Conservation (phyloP, 495 filamentous ascomycete genomes). For the Penicillium bovifimosum region DNA sequence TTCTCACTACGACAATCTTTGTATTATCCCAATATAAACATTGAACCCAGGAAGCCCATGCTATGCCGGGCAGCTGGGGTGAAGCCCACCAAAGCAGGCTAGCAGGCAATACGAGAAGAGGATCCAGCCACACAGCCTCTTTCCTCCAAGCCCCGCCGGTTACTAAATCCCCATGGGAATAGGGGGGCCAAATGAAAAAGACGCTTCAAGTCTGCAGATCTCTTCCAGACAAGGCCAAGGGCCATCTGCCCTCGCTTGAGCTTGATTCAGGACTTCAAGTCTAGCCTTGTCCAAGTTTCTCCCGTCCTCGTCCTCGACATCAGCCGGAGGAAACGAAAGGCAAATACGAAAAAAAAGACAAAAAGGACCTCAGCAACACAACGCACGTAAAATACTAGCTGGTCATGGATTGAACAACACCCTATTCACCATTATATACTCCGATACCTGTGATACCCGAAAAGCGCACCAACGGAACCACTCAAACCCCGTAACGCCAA, state of each 20-base stretch:
- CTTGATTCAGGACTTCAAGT: neutral
- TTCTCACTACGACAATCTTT: neutral
- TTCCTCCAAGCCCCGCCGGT: neutral
- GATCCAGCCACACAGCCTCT: conserved; percentile 12
- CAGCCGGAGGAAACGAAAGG: neutral
- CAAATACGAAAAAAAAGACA: neutral
- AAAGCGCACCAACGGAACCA: no score
- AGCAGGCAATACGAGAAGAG: conserved; percentile 17
- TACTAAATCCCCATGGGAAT: neutral
- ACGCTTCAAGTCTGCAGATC: conserved; percentile 11
- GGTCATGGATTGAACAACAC: conserved; percentile 7
- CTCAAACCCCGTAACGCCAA: neutral
- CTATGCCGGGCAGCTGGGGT: neutral
- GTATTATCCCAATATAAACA: neutral
- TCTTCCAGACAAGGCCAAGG: conserved; percentile 6
- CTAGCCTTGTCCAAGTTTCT: neutral
- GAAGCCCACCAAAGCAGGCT: neutral
- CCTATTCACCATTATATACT: neutral
- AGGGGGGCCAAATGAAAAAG: neutral
- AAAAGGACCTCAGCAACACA: neutral
- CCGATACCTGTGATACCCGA: neutral
- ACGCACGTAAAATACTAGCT: neutral
- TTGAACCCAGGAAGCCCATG: neutral
- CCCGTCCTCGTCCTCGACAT: neutral
- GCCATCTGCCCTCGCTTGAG: neutral